These are phyloP conservation scores for Magnolia sinica DNA, from an alignment of 164 flowering plant species.

Conservation along the genomic window DNA sequence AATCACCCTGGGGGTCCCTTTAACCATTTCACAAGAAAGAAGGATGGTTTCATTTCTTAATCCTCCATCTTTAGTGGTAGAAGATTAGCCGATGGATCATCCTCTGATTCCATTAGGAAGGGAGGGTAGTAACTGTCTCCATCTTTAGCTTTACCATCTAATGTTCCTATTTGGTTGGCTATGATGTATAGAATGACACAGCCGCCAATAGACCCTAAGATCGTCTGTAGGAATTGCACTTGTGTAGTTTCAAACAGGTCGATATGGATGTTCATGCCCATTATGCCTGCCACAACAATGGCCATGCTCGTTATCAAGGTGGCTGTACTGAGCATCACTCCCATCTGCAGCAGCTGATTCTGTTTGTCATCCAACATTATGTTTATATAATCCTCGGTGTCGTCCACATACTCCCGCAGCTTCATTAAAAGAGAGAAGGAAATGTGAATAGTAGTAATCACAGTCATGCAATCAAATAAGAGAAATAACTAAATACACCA, in stretches of 20 bases:
- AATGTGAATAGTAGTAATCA: too few relatives aligned
- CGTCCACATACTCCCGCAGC: slow-evolving; percentile 49
- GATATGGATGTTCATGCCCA: slow-evolving; percentile 38
- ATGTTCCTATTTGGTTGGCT: slow-evolving; percentile 9
- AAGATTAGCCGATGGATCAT: too few relatives aligned
- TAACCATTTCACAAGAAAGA: too few relatives aligned
- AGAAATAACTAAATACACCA: too few relatives aligned
- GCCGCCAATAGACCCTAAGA: slow-evolving; percentile 33
- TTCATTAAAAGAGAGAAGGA: slow-evolving; percentile 5
- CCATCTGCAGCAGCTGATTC: slow-evolving; percentile 50
- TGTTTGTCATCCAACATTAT: slow-evolving; percentile 51
- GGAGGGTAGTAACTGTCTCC: too few relatives aligned
- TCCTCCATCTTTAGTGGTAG: too few relatives aligned
- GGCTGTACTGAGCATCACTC: slow-evolving; percentile 41
- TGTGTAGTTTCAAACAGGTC: slow-evolving; percentile 18
- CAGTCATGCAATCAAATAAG: too few relatives aligned
- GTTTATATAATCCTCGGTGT: slow-evolving; percentile 48
- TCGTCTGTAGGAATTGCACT: slow-evolving; percentile 32
- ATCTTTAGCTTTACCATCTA: too few relatives aligned
- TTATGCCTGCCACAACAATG: slow-evolving; percentile 32
- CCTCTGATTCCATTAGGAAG: too few relatives aligned
- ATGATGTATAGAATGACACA: slow-evolving; percentile 31
- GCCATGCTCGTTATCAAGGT: slow-evolving; percentile 29
- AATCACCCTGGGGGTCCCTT: too few relatives aligned
- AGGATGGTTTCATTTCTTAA: too few relatives aligned